Conservation (phyloP, 2,329 filamentous ascomycete species). For the Stachybotrys chlorohalonatus region DNA sequence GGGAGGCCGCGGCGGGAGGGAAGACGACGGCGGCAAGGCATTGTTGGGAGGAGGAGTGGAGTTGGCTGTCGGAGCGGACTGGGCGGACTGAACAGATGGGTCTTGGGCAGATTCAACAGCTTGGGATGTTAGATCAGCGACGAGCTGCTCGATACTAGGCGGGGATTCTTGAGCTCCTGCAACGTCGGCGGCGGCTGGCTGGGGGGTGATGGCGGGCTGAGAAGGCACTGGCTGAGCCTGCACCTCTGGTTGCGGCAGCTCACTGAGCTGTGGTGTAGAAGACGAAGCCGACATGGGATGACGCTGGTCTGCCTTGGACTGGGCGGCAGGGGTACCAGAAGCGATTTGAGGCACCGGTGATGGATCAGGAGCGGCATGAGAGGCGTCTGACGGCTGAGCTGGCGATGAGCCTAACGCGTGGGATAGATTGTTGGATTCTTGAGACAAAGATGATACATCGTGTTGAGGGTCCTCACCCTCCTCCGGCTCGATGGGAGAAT, state of each 20-base stretch:
- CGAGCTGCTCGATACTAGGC: slow-evolving; percentile 29
- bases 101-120: slow-evolving; percentile 20
- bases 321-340: slow-evolving; percentile 18
- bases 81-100: slow-evolving; percentile 12
- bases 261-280: slow-evolving; percentile 12
- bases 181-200: slow-evolving; percentile 16
- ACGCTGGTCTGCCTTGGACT: slow-evolving; percentile 15
- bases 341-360: slow-evolving; percentile 17
- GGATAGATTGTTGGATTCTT: slow-evolving; percentile 33
- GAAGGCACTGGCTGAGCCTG: slow-evolving; percentile 9
- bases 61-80: slow-evolving; percentile 14
- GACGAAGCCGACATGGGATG: slow-evolving; percentile 9
- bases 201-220: slow-evolving; percentile 15
- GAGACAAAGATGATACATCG: slow-evolving; percentile 35
- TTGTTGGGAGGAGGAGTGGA: slow-evolving; percentile 20
- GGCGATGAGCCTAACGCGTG: slow-evolving; percentile 28
- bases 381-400: slow-evolving; percentile 17
- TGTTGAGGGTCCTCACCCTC: slow-evolving; percentile 23
- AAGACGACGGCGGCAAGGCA: slow-evolving; percentile 26
- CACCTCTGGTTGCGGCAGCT: slow-evolving; percentile 7
- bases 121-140: slow-evolving; percentile 30
- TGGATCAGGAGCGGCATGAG: slow-evolving; percentile 21
- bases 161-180: slow-evolving; percentile 19
- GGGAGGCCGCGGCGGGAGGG: slow-evolving; percentile 39
- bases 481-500: slow-evolving; percentile 33